These are phyloP conservation scores for Aureobasidium sp. DNA, from an alignment of 2,329 filamentous ascomycete genomes.

Conservation along the genomic window DNA sequence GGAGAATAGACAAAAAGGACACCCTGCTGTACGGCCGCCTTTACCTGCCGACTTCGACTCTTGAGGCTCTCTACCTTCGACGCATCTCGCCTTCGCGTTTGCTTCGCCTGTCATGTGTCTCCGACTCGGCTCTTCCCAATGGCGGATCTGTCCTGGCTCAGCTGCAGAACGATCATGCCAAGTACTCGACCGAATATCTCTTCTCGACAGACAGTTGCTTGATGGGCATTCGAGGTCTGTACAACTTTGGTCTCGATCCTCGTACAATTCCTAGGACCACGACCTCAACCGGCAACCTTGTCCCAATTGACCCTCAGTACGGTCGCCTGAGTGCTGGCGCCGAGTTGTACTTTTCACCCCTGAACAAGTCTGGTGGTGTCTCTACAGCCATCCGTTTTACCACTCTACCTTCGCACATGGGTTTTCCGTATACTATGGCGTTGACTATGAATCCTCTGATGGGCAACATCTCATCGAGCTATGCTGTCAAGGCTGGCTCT, in stretches of 20 bases:
- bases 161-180: conserved; percentile 75
- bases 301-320: conserved; percentile 53
- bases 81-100: conserved; percentile 71
- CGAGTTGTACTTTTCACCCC: conserved; percentile 88
- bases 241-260: conserved; percentile 82
- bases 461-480: conserved; percentile 85
- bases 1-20: conserved; percentile 45
- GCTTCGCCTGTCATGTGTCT: conserved; percentile 72
- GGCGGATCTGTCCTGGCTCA: conserved; percentile 69
- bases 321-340: conserved; percentile 85
- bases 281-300: not conserved
- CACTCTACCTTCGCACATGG: conserved; percentile 70
- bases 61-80: conserved; percentile 79
- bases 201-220: conserved; percentile 89
- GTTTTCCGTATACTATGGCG: conserved; percentile 89
- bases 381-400: conserved; percentile 85
- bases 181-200: conserved; percentile 82
- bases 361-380: conserved; percentile 90
- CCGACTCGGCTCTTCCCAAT: conserved; percentile 62
- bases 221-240: conserved; percentile 78
- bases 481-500: conserved; percentile 79
- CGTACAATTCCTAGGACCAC: conserved; percentile 29
- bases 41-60: conserved; percentile 74
- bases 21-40: conserved; percentile 69
- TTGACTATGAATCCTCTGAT: conserved; percentile 90